Conservation (phyloP, 1,284 basidiomycete genomes). For the Tilletia indica region DNA sequence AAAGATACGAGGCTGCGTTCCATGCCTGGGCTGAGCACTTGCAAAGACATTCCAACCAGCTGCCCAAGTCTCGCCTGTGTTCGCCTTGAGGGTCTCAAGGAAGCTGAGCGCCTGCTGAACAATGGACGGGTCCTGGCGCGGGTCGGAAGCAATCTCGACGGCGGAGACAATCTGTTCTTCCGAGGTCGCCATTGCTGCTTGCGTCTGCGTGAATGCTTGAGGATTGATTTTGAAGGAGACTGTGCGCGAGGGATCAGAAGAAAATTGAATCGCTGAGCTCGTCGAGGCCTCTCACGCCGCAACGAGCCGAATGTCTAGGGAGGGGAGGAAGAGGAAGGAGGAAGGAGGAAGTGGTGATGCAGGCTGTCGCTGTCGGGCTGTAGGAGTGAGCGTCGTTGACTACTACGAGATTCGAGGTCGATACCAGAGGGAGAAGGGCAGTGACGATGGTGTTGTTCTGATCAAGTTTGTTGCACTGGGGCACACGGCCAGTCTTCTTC, state of each 20-base stretch:
- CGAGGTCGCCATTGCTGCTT: neutral
- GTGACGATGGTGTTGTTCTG: too few species aligned
- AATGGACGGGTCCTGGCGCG: slow-evolving; percentile 61
- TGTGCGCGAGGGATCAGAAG: neutral
- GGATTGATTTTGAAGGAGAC: neutral
- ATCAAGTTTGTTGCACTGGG: too few species aligned
- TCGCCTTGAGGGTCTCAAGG: slow-evolving; percentile 71
- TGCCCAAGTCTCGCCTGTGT: slow-evolving; percentile 73
- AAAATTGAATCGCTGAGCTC: neutral
- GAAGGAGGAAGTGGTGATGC: too few species aligned
- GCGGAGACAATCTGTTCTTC: slow-evolving; percentile 71
- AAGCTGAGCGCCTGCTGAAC: slow-evolving; percentile 77
- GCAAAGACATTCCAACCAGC: slow-evolving; percentile 52
- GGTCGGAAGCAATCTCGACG: slow-evolving; percentile 78
- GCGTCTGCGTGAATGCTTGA: neutral
- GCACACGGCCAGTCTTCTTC: neutral
- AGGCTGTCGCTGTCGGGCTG: too few species aligned
- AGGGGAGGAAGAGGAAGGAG: too few species aligned
- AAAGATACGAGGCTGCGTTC: slow-evolving; percentile 76
- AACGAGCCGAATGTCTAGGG: slow-evolving; percentile 11
- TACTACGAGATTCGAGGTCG: too few species aligned
- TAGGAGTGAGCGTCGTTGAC: too few species aligned
- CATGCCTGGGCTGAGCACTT: slow-evolving; percentile 66
- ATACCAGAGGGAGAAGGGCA: too few species aligned
- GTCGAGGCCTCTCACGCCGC: slow-evolving; percentile 14